Evolutionary conservation across 345 rosid species (phyloP).

Genomic region (Eucalyptus tenuipes): DNA sequence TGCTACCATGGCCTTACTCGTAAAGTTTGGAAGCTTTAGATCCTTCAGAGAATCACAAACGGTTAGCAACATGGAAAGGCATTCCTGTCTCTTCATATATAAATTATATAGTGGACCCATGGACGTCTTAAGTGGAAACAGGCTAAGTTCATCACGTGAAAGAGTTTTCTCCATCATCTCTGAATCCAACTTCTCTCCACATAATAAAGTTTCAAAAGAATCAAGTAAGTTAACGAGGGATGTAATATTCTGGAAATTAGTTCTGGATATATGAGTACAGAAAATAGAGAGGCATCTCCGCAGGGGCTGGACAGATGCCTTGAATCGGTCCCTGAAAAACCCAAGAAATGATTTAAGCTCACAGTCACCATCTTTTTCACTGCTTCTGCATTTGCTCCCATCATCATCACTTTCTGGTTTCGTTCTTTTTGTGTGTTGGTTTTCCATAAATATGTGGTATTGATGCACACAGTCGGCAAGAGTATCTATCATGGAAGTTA

Average conservation of each 20-base stretch:
- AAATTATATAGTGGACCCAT: neutral
- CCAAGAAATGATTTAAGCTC: constrained; percentile 7
- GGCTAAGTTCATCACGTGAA: neutral
- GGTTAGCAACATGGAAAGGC: constrained; percentile 1
- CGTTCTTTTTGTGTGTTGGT: neutral
- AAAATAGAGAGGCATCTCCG: constrained; percentile 7
- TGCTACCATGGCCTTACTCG: neutral
- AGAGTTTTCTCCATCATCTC: constrained; percentile 6
- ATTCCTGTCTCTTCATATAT: constrained; percentile 5
- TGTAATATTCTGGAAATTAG: neutral
- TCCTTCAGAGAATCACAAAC: neutral
- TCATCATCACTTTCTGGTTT: neutral
- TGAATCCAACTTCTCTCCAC: neutral
- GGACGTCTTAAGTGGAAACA: neutral
- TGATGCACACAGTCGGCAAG: constrained; percentile 11
- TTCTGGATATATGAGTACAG: constrained; percentile 15
- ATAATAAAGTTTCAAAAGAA: constrained; percentile 2
- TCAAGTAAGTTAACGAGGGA: constrained; percentile 5
- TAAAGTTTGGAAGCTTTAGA: constrained; percentile 14
- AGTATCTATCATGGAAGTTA: constrained; percentile 8
- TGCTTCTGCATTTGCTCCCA: neutral
- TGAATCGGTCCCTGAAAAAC: constrained; percentile 8
- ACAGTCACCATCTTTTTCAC: neutral
- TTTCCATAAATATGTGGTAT: constrained; percentile 12
- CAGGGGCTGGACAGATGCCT: neutral